phyloP scores from a whole-genome alignment of 2,329 filamentous ascomycete genomes.

The Penicillium rolfsii region DNA sequence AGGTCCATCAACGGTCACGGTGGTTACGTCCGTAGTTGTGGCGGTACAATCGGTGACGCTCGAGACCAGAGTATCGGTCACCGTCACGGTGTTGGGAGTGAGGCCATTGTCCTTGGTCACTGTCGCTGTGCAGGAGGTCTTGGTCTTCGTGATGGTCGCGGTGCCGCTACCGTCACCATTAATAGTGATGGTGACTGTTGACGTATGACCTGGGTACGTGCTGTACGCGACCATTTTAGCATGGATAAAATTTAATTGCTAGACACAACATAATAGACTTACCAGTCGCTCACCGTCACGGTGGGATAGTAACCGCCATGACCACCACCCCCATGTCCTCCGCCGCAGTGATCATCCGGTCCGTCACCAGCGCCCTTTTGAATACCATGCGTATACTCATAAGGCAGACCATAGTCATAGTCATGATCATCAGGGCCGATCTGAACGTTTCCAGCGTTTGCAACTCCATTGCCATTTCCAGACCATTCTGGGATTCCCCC shows the following conservation, averaged over 20 bases:
- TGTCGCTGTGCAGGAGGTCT: conserved; percentile 11
- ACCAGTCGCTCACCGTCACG: conserved; percentile 13
- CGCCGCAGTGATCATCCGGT: conserved; percentile 2
- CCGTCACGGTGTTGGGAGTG: neutral
- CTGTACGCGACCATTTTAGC: neutral
- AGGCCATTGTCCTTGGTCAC: neutral
- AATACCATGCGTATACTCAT: neutral
- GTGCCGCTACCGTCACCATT: neutral
- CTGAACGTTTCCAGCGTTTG: neutral
- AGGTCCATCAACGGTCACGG: conserved; percentile 4
- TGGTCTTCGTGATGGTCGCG: conserved; percentile 9
- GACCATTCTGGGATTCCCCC: neutral
- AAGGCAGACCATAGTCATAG: neutral
- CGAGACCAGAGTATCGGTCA: conserved; percentile 1
- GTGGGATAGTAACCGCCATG: conserved; percentile 3
- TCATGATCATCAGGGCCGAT: neutral
- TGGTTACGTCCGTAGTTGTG: conserved; percentile 7
- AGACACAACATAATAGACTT: neutral
- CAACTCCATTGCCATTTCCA: neutral
- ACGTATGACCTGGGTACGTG: neutral
- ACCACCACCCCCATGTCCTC: conserved; percentile 3
- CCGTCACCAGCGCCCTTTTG: neutral
- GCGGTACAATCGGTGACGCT: conserved; percentile 8
- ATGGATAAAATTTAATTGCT: neutral
- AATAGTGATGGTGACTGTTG: conserved; percentile 14